Evolutionary conservation across 2,329 filamentous ascomycete genomes (phyloP), one percentile per base, ranked within the genome.

Genomic region (Xylaria sp.): DNA sequence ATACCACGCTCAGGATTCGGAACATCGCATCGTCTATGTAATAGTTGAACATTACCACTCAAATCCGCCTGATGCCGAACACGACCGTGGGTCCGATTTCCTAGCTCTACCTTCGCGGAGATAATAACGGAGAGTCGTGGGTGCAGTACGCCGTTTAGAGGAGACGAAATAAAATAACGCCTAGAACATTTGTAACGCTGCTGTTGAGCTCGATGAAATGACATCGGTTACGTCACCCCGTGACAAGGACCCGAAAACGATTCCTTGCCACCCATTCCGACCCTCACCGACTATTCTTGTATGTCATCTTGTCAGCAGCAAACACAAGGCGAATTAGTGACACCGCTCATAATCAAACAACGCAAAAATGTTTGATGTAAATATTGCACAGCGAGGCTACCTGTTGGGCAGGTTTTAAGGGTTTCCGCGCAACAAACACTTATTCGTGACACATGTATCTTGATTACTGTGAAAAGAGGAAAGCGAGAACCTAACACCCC

Each of bases 271-370:
- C 65, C 41, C 41, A 39, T 55, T 34, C 52, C 56, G 15, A 57
- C 31, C 54, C 63, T 68, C 69, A 70, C 69, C 69, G 69, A 69
- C 69, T 69, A 55, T 66, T 70, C 39, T 20, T 51, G 50, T 60
- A 44, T 58, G 58, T 52, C 62, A 59, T 63, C 31, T 44, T 59
- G 66, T 69, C 66, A 69, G 69, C 66, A 69, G 69, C 65, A 70
- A 68, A 54, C 65, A 62, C 48, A 69, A 59, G 52, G 50, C 48
- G 68, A 15, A 31, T 58, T 5, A 28, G 34, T 31, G n/a, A 58
- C 31, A 44, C 8, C 13, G 37, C 37, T 12, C 13, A 44, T 39
- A 15, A 58, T 25, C 25, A 31, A 20, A 44, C 37, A 31, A 8
- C 3, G 23, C 3, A 13, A 58, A 46, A 28, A 12, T 10, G 3